Evolutionary conservation across 2,329 filamentous ascomycete genomes (phyloP), one percentile per base, ranked within the genome.

Genomic region (Xylaria multiplex): DNA sequence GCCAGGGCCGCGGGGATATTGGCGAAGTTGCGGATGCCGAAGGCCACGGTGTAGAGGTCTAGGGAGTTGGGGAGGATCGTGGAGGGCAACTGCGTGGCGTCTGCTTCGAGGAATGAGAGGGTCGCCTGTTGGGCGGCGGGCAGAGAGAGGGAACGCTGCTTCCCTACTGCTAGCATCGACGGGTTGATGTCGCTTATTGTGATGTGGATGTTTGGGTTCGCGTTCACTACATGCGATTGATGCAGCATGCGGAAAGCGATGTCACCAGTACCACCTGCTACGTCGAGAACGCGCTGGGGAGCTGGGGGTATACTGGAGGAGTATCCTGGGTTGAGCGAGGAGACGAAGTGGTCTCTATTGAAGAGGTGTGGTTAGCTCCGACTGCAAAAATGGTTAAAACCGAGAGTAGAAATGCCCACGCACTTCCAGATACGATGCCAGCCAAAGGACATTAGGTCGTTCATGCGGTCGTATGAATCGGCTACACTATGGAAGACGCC

Each of bases 401-500:
- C n/a, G 35, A 5, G 16, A 11, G 19, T 3, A 37, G 11, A 45
- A 19, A 48, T 27, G 48, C 16, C 43, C 37, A 63, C 85, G 56
- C 72, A 87, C 87, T 91, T 99, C 96, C 96, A 99, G 43, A 99
- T 83, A 49, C 96, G 91, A 80, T 99, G 96, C 81, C 97, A 94
- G 62, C 96, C 96, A 54, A 99, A 88, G 7, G 96, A 98, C 96
- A 99, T 99, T 72, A 98, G 86, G 79, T 99, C 96, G 82, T 99
- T 99, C 96, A 99, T 99, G 69, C 90, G 91, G 80, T 99, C 96
- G 81, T 99, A 99, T 19, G 91, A 93, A 69, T 92, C 90, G 72
- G 96, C 96, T 46, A 99, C 96, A 71, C 91, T 97, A 79, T 93
- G 95, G 83, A 99, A 99, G 65, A 99, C 96, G 48, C 88, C 89